phyloP scores from a whole-genome alignment of 176 grass and related monocot species.

The Ensete glaucum region DNA sequence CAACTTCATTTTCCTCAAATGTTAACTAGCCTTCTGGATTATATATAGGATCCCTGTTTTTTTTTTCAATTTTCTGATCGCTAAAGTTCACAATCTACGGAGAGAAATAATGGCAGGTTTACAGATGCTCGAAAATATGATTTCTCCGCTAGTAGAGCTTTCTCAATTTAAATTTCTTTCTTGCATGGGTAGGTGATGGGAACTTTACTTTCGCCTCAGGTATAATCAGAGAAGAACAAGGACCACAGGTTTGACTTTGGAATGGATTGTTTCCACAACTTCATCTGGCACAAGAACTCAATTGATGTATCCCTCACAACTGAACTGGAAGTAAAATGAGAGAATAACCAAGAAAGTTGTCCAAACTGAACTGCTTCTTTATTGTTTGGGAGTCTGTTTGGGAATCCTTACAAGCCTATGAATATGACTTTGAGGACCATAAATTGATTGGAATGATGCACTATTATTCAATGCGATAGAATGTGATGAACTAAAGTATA shows the following conservation, averaged over 20 bases:
- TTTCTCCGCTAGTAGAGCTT: background rate
- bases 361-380: too few relatives aligned
- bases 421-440: background rate
- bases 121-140: background rate
- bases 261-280: too few relatives aligned
- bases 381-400: background rate
- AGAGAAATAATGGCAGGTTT: background rate
- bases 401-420: background rate
- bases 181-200: background rate
- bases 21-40: background rate
- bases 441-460: background rate
- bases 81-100: background rate
- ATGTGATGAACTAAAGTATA: too few relatives aligned
- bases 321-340: too few relatives aligned
- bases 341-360: too few relatives aligned
- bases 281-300: too few relatives aligned
- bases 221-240: background rate
- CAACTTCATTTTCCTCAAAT: too few relatives aligned
- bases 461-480: too few relatives aligned
- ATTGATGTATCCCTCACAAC: too few relatives aligned
- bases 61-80: background rate
- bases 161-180: background rate
- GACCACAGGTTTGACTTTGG: background rate
- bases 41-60: background rate
- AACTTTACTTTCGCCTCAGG: background rate